Conservation (phyloP, 768 basidiomycete species). For the Leccinellum luteum region DNA sequence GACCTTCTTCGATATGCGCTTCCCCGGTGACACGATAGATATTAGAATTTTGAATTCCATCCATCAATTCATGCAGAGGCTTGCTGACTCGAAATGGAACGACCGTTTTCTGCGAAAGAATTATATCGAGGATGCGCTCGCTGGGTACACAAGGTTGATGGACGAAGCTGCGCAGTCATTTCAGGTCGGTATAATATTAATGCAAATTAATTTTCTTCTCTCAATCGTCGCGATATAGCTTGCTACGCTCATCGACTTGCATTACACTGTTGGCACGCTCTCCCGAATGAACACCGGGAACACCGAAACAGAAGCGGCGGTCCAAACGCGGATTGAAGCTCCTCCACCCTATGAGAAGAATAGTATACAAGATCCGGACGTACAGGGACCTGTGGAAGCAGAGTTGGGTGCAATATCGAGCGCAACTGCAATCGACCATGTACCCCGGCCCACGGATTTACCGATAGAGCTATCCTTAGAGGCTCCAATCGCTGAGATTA, state of each 20-base stretch:
- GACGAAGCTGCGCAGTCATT: constrained; percentile 48
- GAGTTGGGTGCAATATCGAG: neutral
- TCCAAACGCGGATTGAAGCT: neutral
- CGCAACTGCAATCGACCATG: neutral
- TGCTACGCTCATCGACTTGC: constrained; percentile 46
- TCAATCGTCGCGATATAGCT: constrained; percentile 31
- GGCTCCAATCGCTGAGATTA: constrained; percentile 20
- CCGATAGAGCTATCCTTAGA: neutral
- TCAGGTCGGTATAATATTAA: constrained; percentile 32
- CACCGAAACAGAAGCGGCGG: neutral
- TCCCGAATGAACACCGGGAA: constrained; percentile 3
- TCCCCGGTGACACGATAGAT: neutral
- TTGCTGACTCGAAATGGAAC: constrained; percentile 41
- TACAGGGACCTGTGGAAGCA: neutral
- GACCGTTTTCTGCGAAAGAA: constrained; percentile 39
- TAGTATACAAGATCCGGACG: neutral
- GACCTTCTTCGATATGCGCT: neutral
- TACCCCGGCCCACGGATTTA: neutral
- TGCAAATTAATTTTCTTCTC: neutral
- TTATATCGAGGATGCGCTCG: constrained; percentile 40
- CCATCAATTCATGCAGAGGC: constrained; percentile 37
- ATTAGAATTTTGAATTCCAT: constrained; percentile 40
- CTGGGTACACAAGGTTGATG: constrained; percentile 32
- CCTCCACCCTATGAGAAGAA: constrained; percentile 24
- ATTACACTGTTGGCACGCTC: constrained; percentile 36